Base-by-base conservation (phyloP, 2,329 filamentous ascomycete genomes). In the Aspergillus cejpii region DNA sequence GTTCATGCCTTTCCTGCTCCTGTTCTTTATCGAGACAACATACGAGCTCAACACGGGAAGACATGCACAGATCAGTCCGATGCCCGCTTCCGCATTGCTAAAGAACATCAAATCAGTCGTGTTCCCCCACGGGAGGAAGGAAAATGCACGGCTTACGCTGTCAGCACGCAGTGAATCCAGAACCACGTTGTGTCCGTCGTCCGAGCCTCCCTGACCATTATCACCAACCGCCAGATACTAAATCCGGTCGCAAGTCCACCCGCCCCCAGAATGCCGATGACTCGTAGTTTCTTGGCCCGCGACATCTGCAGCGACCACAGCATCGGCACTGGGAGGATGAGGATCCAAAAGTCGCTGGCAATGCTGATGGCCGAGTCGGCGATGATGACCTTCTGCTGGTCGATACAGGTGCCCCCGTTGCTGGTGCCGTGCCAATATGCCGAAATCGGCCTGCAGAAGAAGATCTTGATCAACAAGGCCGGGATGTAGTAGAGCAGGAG, bases 401-500 rank as follows among this genome's bases (percentile, higher is more conserved):
- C 48, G 33, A 63, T 43, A 28, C 60, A 63, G 10, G 48, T 36
- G 6, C 54, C 57, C 2, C 41, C 45, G 15, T 37, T 38, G 10
- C 31, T 21, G 1, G 36, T 26, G 15, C 43, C 39, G 5, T 42
- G 20, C 60, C 59, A 62, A 48, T 56, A 63, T 23, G 50, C 45
- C 6, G 48, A 47, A 20, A 63, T 48, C 0, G 60, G 60, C 2
- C 41, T 44, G 49, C 60, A 63, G 26, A 61, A 54, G 21, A 50
- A 44, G 15, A 55, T 47, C 45, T 63, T 63, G 24, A 63, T 48
- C 38, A 58, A 43, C 17, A 61, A 33, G 7, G 50, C 51, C 3
- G 57, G 50, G 20, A 57, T 47, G 43, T 63, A 63, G 48, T 62
- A 62, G 10, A 39, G 27, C 24, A 60, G 37, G 23, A 63, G 45